Percentiles rank a stretch among this genome's conserved stretches.
Evolutionary conservation across 164 flowering plant genomes (phyloP).

Genomic region (Pachysandra terminalis): DNA sequence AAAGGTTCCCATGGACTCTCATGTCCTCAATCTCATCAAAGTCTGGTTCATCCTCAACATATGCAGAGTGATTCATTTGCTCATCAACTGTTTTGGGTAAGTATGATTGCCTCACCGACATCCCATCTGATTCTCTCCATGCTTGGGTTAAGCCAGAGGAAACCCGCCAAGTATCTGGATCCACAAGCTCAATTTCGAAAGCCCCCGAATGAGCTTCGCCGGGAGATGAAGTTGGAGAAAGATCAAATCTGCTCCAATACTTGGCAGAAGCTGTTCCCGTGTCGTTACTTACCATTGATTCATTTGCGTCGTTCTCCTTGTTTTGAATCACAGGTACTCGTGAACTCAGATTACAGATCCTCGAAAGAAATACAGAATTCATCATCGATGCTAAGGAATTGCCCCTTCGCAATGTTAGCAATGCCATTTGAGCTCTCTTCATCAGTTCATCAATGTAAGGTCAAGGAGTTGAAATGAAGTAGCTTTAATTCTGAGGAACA

Average conservation of each 20-base stretch:
- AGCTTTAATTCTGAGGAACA: constrained; percentile 10
- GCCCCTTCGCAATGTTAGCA: constrained; percentile 18
- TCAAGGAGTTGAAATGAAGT: background rate
- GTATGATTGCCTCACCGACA: background rate
- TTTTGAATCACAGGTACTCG: constrained; percentile 10
- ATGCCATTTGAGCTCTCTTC: constrained; percentile 17
- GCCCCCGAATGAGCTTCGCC: constrained; percentile 14
- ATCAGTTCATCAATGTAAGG: background rate
- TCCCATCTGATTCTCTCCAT: constrained; percentile 30
- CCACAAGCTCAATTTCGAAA: constrained; percentile 57
- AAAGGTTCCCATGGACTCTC: constrained; percentile 70
- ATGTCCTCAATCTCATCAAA: constrained; percentile 79
- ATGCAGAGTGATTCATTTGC: background rate
- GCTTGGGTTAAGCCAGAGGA: constrained; percentile 55
- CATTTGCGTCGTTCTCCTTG: constrained; percentile 11
- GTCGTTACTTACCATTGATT: background rate
- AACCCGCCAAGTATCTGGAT: constrained; percentile 62
- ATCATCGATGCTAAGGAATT: background rate
- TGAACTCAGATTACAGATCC: constrained; percentile 20
- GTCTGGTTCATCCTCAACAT: constrained; percentile 30
- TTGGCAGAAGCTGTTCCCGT: background rate
- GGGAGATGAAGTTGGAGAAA: constrained; percentile 36
- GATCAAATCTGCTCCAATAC: constrained; percentile 15
- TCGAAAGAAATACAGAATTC: constrained; percentile 14
- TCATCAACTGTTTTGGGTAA: constrained; percentile 21